Base-by-base conservation (phyloP, 495 filamentous ascomycete genomes). In the Zalerion maritima region DNA sequence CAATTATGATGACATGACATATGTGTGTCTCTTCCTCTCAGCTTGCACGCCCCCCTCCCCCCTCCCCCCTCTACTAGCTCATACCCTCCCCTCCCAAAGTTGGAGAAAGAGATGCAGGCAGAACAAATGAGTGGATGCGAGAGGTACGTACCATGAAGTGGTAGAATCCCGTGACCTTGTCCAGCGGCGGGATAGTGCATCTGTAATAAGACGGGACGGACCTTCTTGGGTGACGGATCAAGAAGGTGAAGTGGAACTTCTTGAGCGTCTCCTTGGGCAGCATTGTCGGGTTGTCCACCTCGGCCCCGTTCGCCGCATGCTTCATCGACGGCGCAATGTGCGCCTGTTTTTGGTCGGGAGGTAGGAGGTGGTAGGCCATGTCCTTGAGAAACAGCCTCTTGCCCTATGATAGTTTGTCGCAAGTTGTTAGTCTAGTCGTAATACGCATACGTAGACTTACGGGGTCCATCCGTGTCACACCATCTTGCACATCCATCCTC, bases 321-420 rank as follows among this genome's bases (percentile, higher is more conserved):
- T 60, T 46, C 17, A 94, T 60, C 18, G 81, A 87, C 2, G 81
- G 82, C 12, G 82, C 81, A 32, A 87, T 73, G 20, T 53, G 62
- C 22, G 78, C 69, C 11, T 66, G 59, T 31, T 74, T 61, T n/a
- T 59, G 57, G 36, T 74, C 48, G 2, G 83, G 85, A 4, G 87
- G 83, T 32, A 79, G 55, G 24, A 93, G 58, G 49, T 94, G 94
- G 50, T 94, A 73, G 21, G 78, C 69, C 46, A 97, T 97, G 52
- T 96, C 89, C 52, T 97, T 97, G 69, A 97, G 89, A 62, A 96
- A 92, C 41, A 93, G 53, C 33, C 89, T 78, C 57, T 93, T 94
- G 40, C 62, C 66, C 71, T 78, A 41, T 20, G 24, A n/a, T n/a
- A n/a, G n/a, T n/a, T 26, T 15, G 27, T 25, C 28, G 26, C 47